Percentiles rank a stretch among this genome's conserved stretches.
phyloP scores from a whole-genome alignment of 306 rosid genomes.

The Cucurbita ficifolia region DNA sequence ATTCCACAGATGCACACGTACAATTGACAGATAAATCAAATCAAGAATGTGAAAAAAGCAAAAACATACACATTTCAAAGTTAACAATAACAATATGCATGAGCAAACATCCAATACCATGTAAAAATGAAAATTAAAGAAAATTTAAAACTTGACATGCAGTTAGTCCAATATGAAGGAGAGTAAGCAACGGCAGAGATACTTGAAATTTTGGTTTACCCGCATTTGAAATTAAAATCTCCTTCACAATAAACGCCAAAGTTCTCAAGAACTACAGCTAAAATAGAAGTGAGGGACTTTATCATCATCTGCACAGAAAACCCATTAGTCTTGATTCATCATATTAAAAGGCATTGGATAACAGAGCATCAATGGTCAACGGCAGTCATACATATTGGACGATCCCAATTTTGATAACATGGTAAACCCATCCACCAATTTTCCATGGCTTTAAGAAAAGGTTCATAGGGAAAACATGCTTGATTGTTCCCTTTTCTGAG shows the following conservation, averaged over 20 bases:
- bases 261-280: conserved; percentile 86
- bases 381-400: conserved; percentile 88
- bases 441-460: conserved; percentile 75
- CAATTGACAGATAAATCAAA: background rate
- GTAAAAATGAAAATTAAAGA: background rate
- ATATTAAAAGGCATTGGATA: conserved; percentile 7
- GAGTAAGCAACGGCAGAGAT: background rate
- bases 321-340: conserved; percentile 7
- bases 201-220: conserved; percentile 39
- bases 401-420: conserved; percentile 82
- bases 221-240: conserved; percentile 77
- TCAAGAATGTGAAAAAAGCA: background rate
- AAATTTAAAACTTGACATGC: background rate
- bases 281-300: conserved; percentile 64
- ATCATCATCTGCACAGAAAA: conserved; percentile 67
- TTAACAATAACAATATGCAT: background rate
- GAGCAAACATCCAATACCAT: background rate
- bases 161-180: background rate
- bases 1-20: background rate
- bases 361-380: background rate
- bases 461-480: conserved; percentile 84
- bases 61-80: background rate
- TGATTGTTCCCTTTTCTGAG: conserved; percentile 43
- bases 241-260: conserved; percentile 87
- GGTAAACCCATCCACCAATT: conserved; percentile 79